phyloP scores from a whole-genome alignment of 2,329 filamentous ascomycete species.

The Bipolaris gigantea region DNA sequence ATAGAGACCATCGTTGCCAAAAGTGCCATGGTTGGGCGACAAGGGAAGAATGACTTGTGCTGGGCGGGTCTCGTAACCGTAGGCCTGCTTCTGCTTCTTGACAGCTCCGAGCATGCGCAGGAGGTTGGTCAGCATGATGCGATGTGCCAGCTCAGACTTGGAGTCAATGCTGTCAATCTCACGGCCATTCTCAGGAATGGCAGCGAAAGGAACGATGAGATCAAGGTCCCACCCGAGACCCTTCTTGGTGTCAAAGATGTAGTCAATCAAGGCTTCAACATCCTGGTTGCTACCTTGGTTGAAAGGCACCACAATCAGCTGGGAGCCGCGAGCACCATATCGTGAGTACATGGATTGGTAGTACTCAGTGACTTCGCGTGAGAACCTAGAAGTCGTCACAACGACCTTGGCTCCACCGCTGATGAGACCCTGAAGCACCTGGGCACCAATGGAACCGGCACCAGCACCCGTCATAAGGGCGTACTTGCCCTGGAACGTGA shows the following conservation, averaged over 20 bases:
- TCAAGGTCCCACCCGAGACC: constrained; percentile 98
- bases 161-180: constrained; percentile 97
- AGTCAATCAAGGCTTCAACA: constrained; percentile 88
- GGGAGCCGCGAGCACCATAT: constrained; percentile 88
- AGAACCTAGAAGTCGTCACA: constrained; percentile 95
- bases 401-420: constrained; percentile 96
- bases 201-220: constrained; percentile 92
- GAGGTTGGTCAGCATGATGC: constrained; percentile 98
- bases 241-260: constrained; percentile 95
- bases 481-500: constrained; percentile 93
- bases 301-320: constrained; percentile 97
- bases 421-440: constrained; percentile 93
- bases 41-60: constrained; percentile 95
- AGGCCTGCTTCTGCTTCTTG: constrained; percentile 85
- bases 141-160: constrained; percentile 95
- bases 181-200: constrained; percentile 95
- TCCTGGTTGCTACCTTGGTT: constrained; percentile 99
- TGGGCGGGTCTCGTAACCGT: constrained; percentile 90
- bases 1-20: constrained; percentile 96
- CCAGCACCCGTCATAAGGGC: constrained; percentile 98
- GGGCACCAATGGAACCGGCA: constrained; percentile 95
- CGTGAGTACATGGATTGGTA: constrained; percentile 98
- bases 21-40: constrained; percentile 97
- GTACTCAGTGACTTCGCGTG: constrained; percentile 96
- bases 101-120: constrained; percentile 86